phyloP scores from a whole-genome alignment of 163 green algal species.

The Trebouxiophyceae sp. region DNA sequence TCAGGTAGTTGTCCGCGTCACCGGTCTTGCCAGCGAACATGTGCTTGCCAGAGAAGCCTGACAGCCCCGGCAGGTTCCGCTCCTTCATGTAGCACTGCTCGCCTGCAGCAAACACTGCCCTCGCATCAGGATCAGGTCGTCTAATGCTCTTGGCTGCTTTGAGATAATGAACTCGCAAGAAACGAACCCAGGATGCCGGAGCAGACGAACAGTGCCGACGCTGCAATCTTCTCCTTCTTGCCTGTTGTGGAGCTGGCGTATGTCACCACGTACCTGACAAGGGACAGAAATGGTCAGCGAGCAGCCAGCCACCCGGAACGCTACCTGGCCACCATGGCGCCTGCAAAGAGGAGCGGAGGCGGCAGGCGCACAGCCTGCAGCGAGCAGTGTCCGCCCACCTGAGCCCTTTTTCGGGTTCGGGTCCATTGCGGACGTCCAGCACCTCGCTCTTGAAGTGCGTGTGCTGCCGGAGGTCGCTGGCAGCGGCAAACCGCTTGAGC shows the following conservation, averaged over 20 bases:
- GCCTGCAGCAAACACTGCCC: too few species aligned
- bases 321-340: too few species aligned
- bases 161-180: not conserved
- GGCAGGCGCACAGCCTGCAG: too few species aligned
- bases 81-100: slow-evolving; percentile 13
- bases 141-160: not conserved
- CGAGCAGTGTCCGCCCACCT: too few species aligned
- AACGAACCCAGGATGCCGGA: slow-evolving; percentile 8
- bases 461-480: not conserved
- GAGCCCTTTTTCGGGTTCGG: too few species aligned
- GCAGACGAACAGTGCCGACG: slow-evolving; percentile 1
- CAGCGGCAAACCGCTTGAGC: not conserved
- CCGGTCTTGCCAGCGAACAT: slow-evolving; percentile 7
- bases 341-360: too few species aligned
- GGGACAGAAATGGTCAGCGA: not conserved
- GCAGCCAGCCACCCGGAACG: too few species aligned
- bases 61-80: slow-evolving; percentile 5
- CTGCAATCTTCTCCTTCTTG: not conserved
- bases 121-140: too few species aligned
- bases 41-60: slow-evolving; percentile 7
- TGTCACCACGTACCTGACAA: slow-evolving; percentile 2
- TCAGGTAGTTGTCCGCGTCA: slow-evolving; percentile 11
- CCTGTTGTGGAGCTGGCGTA: slow-evolving; percentile 1
- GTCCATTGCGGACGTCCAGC: not conserved
- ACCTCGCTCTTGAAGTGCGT: not conserved